Evolutionary conservation across 192 early-diverging fungal genomes (phyloP).

Genomic region (Backusella tarrabulga): DNA sequence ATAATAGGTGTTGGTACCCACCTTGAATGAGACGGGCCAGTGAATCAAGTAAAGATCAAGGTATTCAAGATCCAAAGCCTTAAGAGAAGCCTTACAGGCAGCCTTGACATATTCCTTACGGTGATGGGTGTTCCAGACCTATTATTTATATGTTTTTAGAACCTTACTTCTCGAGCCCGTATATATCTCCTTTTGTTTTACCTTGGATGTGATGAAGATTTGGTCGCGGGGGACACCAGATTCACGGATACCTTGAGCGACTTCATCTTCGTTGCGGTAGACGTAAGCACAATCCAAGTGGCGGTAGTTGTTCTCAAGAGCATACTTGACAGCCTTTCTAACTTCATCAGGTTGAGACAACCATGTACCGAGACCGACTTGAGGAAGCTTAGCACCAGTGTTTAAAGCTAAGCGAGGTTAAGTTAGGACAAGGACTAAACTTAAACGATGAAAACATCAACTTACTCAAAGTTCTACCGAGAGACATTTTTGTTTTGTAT

Average conservation of each 20-base stretch:
- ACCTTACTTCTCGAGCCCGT: background rate
- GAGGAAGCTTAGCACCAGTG: conserved; percentile 64
- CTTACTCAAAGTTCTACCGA: conserved; percentile 32
- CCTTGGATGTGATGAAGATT: conserved; percentile 75
- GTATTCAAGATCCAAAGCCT: conserved; percentile 70
- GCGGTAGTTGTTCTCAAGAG: conserved; percentile 65
- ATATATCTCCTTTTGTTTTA: background rate
- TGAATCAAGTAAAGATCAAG: conserved; percentile 86
- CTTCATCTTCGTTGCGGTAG: conserved; percentile 76
- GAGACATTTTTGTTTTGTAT: conserved; percentile 27
- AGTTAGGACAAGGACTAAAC: background rate
- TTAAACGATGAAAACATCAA: background rate
- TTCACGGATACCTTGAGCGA: conserved; percentile 69
- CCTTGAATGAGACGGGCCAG: conserved; percentile 69
- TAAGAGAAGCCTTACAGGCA: conserved; percentile 64
- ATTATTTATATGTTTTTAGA: conserved; percentile 16
- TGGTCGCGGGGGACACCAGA: conserved; percentile 62
- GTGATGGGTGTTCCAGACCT: conserved; percentile 68
- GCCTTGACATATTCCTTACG: conserved; percentile 60
- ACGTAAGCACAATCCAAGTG: conserved; percentile 69
- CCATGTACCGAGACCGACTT: conserved; percentile 67
- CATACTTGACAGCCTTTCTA: conserved; percentile 60
- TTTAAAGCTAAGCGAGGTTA: conserved; percentile 39
- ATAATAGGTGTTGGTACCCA: conserved; percentile 1
- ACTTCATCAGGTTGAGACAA: conserved; percentile 50